Evolutionary conservation across 345 rosid species (phyloP), one percentile per base, ranked within the genome.

Genomic region (Mangifera indica): DNA sequence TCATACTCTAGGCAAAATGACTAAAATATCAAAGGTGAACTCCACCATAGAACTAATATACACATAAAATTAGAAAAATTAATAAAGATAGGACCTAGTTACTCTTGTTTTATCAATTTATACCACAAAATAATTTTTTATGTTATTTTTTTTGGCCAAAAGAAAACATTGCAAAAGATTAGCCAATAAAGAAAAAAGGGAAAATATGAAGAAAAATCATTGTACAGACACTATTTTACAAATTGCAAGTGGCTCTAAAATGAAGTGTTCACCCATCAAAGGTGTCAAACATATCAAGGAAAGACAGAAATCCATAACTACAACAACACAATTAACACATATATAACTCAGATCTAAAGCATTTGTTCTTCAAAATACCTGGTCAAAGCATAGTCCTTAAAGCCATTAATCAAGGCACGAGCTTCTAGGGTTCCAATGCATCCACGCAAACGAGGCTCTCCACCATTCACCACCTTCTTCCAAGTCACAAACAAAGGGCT

Each of bases 401-500:
- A 95, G 77, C 98, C 98, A 75, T 72, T 87, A 72, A 89, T 85
- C 87, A 93, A 80, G 81, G 71, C 72, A 63, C 91, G 92, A 69
- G 98, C 89, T 83, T 95, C 99, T 32, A 95, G 84, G 18, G 96
- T 91, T 73, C 99, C 99, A 42, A 95, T 95, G 83, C 99, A 95
- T 72, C 99, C 99, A 77, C 99, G 97, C 81, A 95, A 74, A 26
- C 88, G 91, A 87, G 98, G 98, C 87, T 92, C 98, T 10, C 89
- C 86, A 70, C 96, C 96, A 79, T 87, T 89, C 78, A 86, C 89
- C 25, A 84, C 85, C 74, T 91, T 91, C 91, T 93, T 92, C 99
- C 99, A 95, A 15, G 98, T 95, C 40, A 95, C 99, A 80, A 95
- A 95, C 84, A 95, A 81, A 60, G 98, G 99, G 82, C 99, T 95